Base-by-base conservation (phyloP, 1,139 yeast species). In the Suhomyces bribrorum region DNA sequence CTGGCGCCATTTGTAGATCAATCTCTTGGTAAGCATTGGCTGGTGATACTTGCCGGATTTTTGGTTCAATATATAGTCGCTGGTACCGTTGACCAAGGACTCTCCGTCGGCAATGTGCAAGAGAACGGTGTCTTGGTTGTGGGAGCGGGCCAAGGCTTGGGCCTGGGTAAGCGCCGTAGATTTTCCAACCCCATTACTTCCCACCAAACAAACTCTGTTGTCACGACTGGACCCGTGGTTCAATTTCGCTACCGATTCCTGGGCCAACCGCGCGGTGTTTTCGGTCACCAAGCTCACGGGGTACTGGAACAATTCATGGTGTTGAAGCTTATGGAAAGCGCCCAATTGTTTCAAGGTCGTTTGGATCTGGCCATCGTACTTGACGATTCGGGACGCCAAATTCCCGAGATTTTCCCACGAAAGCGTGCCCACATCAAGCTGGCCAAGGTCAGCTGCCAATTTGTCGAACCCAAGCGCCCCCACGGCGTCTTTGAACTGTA, bases 131-230 rank as follows among this genome's bases (percentile, higher is more conserved):
- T 77, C 73, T n/a, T 62, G 50, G 40, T 50, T 52, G 29, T 73
- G 57, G 5, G 81, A 80, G 31, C 75, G 54, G 1, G 73, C 59
- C 37, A 71, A 56, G 0, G 92, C 83, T 40, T 85, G 84, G 1
- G 83, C 72, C 59, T 90, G 96, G 0, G 92, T 65, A 35, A 90
- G 53, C 28, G 84, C 59, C 0, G 89, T 79, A 3, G 92, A 77
- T 64, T 90, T 90, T 8, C 97, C 97, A 8, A 77, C 73, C 32
- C 96, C 96, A 34, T 78, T 66, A 41, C 75, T 81, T 29, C 97
- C 97, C 23, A 78, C 62, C 15, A 90, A 49, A 34, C 85, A 68
- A 29, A 75, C 50, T 53, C 86, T 71, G 56, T 81, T 84, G 9
- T 62, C 52, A 13, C 56, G 52, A 1, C 79, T 67, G 1, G 55